These are phyloP conservation scores for Neurospora hispaniola DNA, from an alignment of 495 filamentous ascomycete species.

Conservation along the genomic window DNA sequence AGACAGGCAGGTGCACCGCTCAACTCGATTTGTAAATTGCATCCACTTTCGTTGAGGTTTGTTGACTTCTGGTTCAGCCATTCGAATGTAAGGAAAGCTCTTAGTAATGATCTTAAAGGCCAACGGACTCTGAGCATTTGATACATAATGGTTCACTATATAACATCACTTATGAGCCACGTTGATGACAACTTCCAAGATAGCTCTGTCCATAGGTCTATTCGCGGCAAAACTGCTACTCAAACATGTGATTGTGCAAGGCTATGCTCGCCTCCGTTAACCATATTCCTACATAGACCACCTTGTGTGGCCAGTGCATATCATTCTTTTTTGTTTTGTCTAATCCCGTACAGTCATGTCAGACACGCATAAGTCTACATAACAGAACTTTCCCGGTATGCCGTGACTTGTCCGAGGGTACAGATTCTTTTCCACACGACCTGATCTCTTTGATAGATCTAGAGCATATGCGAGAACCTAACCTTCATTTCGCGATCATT, in stretches of 20 bases:
- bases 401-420: neutral
- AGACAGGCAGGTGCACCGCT: neutral
- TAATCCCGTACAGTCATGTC: neutral
- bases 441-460: neutral
- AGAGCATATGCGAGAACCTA: neutral
- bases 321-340: neutral
- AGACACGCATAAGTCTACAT: neutral
- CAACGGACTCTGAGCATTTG: neutral
- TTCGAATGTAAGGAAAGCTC: neutral
- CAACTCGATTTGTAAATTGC: neutral
- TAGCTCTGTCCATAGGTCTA: neutral
- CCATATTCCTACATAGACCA: neutral
- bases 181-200: neutral
- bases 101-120: neutral
- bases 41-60: neutral
- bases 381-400: neutral
- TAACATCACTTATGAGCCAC: neutral
- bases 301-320: neutral
- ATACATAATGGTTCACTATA: neutral
- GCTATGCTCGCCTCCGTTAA: neutral
- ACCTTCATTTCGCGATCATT: neutral
- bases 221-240: neutral
- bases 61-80: neutral
- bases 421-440: neutral
- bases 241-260: neutral